Evolutionary conservation across 805 yeast species (phyloP).

Genomic region (Kazachstania kunashirensis): DNA sequence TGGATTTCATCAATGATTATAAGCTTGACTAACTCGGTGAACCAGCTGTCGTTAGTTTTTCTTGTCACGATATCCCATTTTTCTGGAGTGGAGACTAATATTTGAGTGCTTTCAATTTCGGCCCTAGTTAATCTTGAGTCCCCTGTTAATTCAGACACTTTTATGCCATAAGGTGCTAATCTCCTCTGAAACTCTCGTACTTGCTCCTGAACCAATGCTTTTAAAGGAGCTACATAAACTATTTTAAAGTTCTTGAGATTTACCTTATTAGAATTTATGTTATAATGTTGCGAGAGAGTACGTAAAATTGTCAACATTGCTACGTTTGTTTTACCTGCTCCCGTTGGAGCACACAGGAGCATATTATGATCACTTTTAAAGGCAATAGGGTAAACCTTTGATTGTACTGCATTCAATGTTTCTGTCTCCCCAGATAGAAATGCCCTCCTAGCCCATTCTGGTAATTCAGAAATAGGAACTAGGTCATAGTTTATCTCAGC

Average conservation of each 20-base stretch:
- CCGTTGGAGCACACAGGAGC: conserved; percentile 92
- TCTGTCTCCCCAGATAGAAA: conserved; percentile 61
- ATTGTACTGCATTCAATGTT: conserved; percentile 72
- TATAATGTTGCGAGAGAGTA: conserved; percentile 45
- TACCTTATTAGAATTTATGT: conserved; percentile 38
- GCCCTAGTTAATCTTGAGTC: conserved; percentile 68
- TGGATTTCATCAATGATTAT: conserved; percentile 89
- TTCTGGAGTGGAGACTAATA: conserved; percentile 90
- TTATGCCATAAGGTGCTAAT: conserved; percentile 51
- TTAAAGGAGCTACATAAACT: conserved; percentile 85
- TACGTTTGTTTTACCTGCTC: conserved; percentile 97
- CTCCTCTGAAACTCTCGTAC: conserved; percentile 76
- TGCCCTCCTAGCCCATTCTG: conserved; percentile 72
- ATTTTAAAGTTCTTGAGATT: conserved; percentile 53
- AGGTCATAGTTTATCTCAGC: conserved; percentile 35
- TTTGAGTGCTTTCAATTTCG: conserved; percentile 69
- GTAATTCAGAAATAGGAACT: conserved; percentile 53
- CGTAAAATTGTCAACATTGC: conserved; percentile 78
- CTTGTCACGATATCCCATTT: conserved; percentile 96
- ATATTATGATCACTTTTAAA: conserved; percentile 62
- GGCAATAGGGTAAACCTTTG: conserved; percentile 71
- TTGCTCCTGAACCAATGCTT: conserved; percentile 93
- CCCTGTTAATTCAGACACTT: conserved; percentile 83
- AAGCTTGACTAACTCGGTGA: conserved; percentile 53
- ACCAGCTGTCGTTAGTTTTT: conserved; percentile 59